These are phyloP conservation scores for Suhomyces atakaporum DNA, from an alignment of 1,139 yeast species.

Conservation along the genomic window DNA sequence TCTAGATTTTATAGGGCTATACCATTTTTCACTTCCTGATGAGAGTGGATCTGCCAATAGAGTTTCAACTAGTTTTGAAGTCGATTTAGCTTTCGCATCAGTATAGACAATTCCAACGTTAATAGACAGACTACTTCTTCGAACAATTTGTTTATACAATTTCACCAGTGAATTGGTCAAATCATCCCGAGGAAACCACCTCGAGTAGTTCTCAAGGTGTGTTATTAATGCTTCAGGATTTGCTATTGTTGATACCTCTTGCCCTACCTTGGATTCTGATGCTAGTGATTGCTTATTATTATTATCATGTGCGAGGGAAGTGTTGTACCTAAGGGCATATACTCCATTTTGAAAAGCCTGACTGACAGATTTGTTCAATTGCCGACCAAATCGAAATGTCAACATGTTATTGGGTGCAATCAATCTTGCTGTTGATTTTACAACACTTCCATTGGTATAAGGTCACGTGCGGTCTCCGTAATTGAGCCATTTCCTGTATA, in stretches of 20 bases:
- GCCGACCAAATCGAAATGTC: constrained; percentile 2
- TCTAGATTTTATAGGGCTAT: constrained; percentile 26
- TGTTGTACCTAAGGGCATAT: no score
- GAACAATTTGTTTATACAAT: constrained; percentile 13
- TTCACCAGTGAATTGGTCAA: constrained; percentile 20
- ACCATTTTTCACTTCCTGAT: constrained; percentile 35
- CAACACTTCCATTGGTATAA: not conserved
- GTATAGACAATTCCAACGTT: constrained; percentile 35
- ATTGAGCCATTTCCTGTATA: not conserved
- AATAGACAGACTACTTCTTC: constrained; percentile 13
- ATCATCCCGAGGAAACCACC: constrained; percentile 32
- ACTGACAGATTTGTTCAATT: constrained; percentile 3
- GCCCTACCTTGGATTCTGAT: not conserved
- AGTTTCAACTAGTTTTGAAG: constrained; percentile 36
- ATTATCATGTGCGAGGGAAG: no score
- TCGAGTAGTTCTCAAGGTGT: constrained; percentile 13
- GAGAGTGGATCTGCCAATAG: constrained; percentile 48
- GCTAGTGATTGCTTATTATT: not conserved
- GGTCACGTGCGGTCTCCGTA: not conserved
- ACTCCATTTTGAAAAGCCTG: no score
- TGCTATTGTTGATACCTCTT: not conserved
- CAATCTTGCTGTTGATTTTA: not conserved
- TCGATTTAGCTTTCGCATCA: constrained; percentile 20
- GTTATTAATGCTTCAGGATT: constrained; percentile 10
- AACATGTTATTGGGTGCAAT: constrained; percentile 1